Base-by-base conservation (phyloP, 2,329 filamentous ascomycete genomes). In the Pseudopyricularia cyperi region DNA sequence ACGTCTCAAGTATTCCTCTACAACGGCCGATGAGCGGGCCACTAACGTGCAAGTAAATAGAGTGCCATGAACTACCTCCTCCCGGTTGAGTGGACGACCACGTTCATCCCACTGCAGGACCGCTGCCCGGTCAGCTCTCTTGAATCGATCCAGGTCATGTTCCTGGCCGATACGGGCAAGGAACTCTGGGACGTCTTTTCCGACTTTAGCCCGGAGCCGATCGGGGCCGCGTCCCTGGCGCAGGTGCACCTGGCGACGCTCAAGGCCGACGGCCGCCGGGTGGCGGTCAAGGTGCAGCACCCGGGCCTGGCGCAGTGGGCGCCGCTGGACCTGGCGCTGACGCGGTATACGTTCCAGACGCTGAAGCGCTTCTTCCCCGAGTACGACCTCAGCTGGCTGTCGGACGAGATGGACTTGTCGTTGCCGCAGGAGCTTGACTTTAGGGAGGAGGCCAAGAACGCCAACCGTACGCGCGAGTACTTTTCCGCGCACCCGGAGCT, bases 201-300 rank as follows among this genome's bases (percentile, higher is more conserved):
- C 14, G 82, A 89, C 4, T 98, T 98, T 62, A 82, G 87, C 1
- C 69, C 74, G 28, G 71, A 77, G 55, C 93, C 93, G 2, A 90
- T 96, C 58, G 93, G 93, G 37, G 91, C 93, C 1, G 93, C 93
- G 3, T 96, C 89, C 26, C 75, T 98, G 39, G 93, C 93, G 0
- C 93, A 98, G 65, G 93, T 98, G 1, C 93, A 98, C 65, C 73
- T 91, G 46, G 93, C 91, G 6, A 88, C 81, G 1, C 71, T 96
- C 51, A 88, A 84, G 60, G 87, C 85, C 55, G 88, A 81, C 0
- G 88, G 88, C 6, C 85, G 89, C 65, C 84, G 82, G 61, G 93
- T 98, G 9, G 93, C 93, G 0, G 93, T 98, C 61, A 98, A 98
- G 68, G 85, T 98, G 11, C 93, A 98, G 65, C 93, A 98, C 68